Conservation (phyloP, 139 green algal genomes). For the Tetratostichococcus sp. region DNA sequence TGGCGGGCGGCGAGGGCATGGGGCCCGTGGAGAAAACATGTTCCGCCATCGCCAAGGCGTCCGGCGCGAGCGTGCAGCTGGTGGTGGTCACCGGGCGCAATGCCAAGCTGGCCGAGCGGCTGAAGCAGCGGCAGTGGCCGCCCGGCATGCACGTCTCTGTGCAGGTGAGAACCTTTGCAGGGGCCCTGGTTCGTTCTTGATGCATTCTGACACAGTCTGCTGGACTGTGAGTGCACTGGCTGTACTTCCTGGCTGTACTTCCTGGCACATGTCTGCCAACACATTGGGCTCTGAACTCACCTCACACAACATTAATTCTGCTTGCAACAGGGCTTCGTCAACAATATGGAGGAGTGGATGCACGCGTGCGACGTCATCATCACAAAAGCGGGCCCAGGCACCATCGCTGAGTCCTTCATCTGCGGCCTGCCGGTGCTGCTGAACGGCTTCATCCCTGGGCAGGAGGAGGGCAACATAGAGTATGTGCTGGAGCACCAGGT, state of each 20-base stretch:
- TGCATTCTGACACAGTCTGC: no score
- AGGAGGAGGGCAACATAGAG: constrained; percentile 96
- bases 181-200: no score
- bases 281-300: no score
- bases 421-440: constrained; percentile 91
- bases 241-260: no score
- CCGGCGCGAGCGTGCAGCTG: constrained; percentile 54
- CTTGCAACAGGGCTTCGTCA: constrained; percentile 87
- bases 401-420: constrained; percentile 95
- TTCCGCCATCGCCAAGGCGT: constrained; percentile 52
- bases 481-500: constrained; percentile 83
- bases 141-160: constrained; percentile 28
- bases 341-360: constrained; percentile 95
- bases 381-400: constrained; percentile 83
- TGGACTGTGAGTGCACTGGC: no score
- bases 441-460: constrained; percentile 92
- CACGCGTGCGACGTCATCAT: constrained; percentile 77
- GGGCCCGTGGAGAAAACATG: constrained; percentile 86
- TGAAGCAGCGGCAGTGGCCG: constrained; percentile 43
- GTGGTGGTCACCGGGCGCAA: constrained; percentile 95
- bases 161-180: neutral
- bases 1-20: constrained; percentile 94
- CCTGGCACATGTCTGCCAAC: no score
- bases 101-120: constrained; percentile 59
- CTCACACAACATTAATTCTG: no score